Base-by-base conservation (phyloP, 2,329 filamentous ascomycete species). In the Aspergillus tamarii region DNA sequence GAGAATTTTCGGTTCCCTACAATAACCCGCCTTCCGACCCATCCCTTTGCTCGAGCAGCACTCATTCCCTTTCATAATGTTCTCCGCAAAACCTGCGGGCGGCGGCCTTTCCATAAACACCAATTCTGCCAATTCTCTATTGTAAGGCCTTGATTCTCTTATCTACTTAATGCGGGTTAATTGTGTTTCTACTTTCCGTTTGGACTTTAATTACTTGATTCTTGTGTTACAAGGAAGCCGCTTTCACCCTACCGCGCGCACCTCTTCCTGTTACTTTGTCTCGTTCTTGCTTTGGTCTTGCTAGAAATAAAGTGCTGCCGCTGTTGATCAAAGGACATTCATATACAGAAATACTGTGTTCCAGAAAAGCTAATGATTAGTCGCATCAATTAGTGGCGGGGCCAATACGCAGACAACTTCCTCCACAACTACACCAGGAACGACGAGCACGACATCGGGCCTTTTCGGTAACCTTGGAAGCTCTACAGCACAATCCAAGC, bases 91-190 rank as follows among this genome's bases (percentile, higher is more conserved):
- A 69, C 69, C 77, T 36, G 70, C 77, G 34, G 70, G 72, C 70
- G 62, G 76, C 43, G 77, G 76, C 54, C 76, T 87, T 72, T 84
- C 81, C 64, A 81, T 87, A 70, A 87, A 87, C 70, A 87, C 85
- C 23, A 81, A 80, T 65, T 76, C 78, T 28, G 75, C 76, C 57
- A 82, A 82, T 72, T 79, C 80, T 59, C 75, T 83, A 53, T 84
- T 84, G 82, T 84, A 75, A 75, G 81, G 77, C 16, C 45, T 55
- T 41, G 43, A 36, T 57, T 56, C 45, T 23, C 32, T 32, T 21
- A 39, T 39, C 34, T 41, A 16, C 26, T 59, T 28, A 36, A 14
- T 21, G 32, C n/a, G 4, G 30, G 6, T 9, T 11, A 14, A 21
- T 55, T 41, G 14, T 55, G 32, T 23, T 55, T 39, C 19, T 39